phyloP scores from a whole-genome alignment of 2,329 filamentous ascomycete species.

The Scopulariopsis brevicaulis region DNA sequence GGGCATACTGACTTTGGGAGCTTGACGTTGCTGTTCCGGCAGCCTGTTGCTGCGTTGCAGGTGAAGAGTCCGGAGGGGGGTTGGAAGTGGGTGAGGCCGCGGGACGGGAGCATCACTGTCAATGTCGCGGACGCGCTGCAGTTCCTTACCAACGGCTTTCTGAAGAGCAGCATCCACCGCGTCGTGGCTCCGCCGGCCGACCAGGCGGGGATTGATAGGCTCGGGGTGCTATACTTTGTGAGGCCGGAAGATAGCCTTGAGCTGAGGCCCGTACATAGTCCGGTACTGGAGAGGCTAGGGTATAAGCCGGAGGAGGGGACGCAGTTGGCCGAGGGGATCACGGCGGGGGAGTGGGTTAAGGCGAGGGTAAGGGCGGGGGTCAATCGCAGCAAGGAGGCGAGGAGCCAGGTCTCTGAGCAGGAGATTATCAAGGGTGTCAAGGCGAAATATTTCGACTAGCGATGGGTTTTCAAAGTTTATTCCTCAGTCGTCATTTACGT shows the following conservation, averaged over 20 bases:
- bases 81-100: slow-evolving; percentile 17
- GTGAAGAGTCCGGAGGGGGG: slow-evolving; percentile 29
- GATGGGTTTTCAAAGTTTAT: not conserved
- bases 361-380: slow-evolving; percentile 8
- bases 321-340: slow-evolving; percentile 11
- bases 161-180: slow-evolving; percentile 21
- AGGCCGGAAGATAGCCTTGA: slow-evolving; percentile 20
- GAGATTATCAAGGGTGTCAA: slow-evolving; percentile 18
- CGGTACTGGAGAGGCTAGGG: slow-evolving; percentile 19
- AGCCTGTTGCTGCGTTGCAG: slow-evolving; percentile 42
- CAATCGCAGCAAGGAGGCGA: slow-evolving; percentile 9
- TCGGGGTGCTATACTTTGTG: slow-evolving; percentile 34
- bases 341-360: slow-evolving; percentile 18
- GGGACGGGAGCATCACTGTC: slow-evolving; percentile 27
- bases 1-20: slow-evolving; percentile 39
- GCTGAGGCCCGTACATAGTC: slow-evolving; percentile 16
- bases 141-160: slow-evolving; percentile 27
- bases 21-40: slow-evolving; percentile 41
- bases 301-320: slow-evolving; percentile 9
- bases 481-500: slow-evolving; percentile 25
- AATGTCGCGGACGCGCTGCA: slow-evolving; percentile 34
- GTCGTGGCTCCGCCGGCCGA: slow-evolving; percentile 20
- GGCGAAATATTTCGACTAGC: slow-evolving; percentile 20
- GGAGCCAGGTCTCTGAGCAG: slow-evolving; percentile 15
- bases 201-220: slow-evolving; percentile 24